Evolutionary conservation across 768 basidiomycete genomes (phyloP), one percentile per base, ranked within the genome.

Genomic region (Leccinum broughii): DNA sequence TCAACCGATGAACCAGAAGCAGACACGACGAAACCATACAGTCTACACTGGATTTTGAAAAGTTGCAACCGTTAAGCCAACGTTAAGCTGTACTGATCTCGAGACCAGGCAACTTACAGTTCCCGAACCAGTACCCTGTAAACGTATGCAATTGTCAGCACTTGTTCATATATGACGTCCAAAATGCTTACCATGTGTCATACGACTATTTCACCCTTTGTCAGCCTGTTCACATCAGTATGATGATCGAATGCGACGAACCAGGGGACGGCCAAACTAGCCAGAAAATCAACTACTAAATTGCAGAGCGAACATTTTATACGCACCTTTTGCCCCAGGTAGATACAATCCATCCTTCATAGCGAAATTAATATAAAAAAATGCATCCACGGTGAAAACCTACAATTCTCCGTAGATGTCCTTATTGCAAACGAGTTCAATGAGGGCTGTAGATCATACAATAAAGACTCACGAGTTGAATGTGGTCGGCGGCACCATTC

Each of bases 371-470:
- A 32, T 30, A 1, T 24, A 26, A 35, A 37, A 14, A 51, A 4
- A 35, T 37, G 6, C 7, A 35, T 28, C 20, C 7, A 55, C 0
- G 0, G 46, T 34, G 28, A 51, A 55, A 7, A 58, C 70, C 34
- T 64, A 92, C 92, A 95, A 74, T 77, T 97, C 95, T 34, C 96
- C 96, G 65, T 98, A 98, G 57, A 99, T 98, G 72, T 99, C 96
- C 93, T 94, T 62, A 2, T 34, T 22, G 20, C 11, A 52, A n/a
- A 46, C 10, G 20, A 3, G 54, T 67, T 56, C 10, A 63, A 24
- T 1, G 6, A 37, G 13, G 39, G 9, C 4, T 52, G 17, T 41
- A 59, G 7, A 24, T n/a, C 20, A 22, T 57, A 63, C 34, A 28
- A 57, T 56, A 17, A 14, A 30, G 24, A 61, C 77, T 64, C 60